These are phyloP conservation scores for Pseudogymnoascus sp. DNA, from an alignment of 2,329 filamentous ascomycete species.

Conservation along the genomic window DNA sequence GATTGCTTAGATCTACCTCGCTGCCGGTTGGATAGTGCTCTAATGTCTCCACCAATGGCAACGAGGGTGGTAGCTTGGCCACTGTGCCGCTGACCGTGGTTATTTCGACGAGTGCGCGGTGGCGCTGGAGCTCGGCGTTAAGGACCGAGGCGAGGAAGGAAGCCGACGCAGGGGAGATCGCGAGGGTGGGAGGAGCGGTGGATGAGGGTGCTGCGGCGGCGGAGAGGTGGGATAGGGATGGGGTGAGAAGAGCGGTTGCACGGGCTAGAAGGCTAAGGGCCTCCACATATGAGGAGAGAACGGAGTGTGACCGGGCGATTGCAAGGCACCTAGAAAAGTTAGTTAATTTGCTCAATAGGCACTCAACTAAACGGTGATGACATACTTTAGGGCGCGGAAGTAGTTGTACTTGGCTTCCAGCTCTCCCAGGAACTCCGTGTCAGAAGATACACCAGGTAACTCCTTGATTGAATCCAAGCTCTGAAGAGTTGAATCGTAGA, in stretches of 20 bases:
- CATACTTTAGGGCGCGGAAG: constrained; percentile 80
- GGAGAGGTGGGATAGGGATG: constrained; percentile 41
- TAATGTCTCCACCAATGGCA: constrained; percentile 66
- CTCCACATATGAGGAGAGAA: constrained; percentile 64
- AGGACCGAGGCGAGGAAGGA: constrained; percentile 54
- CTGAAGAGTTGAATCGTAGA: constrained; percentile 87
- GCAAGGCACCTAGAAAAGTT: constrained; percentile 58
- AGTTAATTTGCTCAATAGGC: constrained; percentile 4
- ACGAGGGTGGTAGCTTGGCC: constrained; percentile 35
- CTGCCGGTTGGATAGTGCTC: constrained; percentile 60
- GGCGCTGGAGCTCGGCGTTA: constrained; percentile 65
- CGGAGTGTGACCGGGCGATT: constrained; percentile 74
- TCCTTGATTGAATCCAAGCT: constrained; percentile 86
- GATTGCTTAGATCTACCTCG: constrained; percentile 64
- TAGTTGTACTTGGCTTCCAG: constrained; percentile 73
- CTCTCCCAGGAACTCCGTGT: constrained; percentile 65
- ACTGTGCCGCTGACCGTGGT: constrained; percentile 45
- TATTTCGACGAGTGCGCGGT: constrained; percentile 79
- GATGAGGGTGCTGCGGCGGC: constrained; percentile 30
- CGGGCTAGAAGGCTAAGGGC: constrained; percentile 78
- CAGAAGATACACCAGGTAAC: constrained; percentile 80
- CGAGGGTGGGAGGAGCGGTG: constrained; percentile 54
- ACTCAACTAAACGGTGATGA: constrained; percentile 11
- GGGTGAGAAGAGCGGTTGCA: constrained; percentile 54
- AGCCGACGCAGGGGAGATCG: constrained; percentile 53